Evolutionary conservation across 1,139 yeast species (phyloP), one percentile per base, ranked within the genome.

Genomic region (Lodderomyces beijingensis): DNA sequence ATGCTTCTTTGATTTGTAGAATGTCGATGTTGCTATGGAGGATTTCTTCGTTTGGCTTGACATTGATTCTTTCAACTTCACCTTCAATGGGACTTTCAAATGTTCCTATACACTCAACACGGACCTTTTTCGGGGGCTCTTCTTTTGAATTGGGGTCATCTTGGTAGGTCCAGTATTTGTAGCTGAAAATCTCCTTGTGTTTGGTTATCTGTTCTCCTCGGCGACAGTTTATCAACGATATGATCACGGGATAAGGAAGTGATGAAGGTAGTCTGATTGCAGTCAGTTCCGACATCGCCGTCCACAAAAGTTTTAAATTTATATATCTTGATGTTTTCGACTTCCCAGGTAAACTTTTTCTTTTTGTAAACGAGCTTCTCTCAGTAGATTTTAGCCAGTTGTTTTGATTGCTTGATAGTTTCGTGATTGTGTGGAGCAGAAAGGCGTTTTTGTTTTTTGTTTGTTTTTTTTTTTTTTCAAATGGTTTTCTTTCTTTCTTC

Each of bases 11-110:
- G 11, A 91, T 70, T 30, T 68, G 60, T 25, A 79, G 71, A 17
- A 88, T 60, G 4, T 60, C 63, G 5, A 67, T 62, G 4, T 70
- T 72, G 16, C 68, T 46, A 40, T 74, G 74, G 15, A 64, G 62
- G 6, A 89, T 65, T 42, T 76, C 79, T 42, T 84, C 86, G 27
- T 84, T 80, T 1, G 65, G 64, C 4, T 57, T 51, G 5, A 86
- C 70, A 23, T 61, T 51, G 44, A 88, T 62, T 11, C 61, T 51
- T 12, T 62, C 58, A 3, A 89, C 57, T 23, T 65, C 64, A 0
- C 98, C 98, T 39, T 77, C 84, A 22, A 87, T 71, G 1, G 96
- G 96, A 25, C 82, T 71, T 52, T 89, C 97, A 51, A 78, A 88
- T 3, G 83, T 70, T 0, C 86, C 85, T 10, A 78, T 74, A 32